Conservation (phyloP, 2,329 filamentous ascomycete species). For the Ascosphaera pollenicola region DNA sequence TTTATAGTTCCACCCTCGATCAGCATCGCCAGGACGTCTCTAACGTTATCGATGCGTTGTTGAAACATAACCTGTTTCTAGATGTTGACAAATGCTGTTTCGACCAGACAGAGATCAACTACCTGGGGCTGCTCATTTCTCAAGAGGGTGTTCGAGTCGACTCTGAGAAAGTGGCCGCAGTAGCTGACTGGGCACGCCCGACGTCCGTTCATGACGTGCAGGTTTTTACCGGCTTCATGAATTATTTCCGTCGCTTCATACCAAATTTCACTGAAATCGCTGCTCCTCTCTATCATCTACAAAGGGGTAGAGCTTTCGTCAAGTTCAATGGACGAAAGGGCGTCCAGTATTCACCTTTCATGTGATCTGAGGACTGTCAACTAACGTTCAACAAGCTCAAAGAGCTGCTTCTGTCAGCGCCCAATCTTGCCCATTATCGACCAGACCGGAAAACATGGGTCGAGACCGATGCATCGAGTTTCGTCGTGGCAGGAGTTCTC, state of each 20-base stretch:
- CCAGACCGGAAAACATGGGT: conserved; percentile 4
- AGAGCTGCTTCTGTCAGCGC: conserved; percentile 5
- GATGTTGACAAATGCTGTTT: too few relatives aligned
- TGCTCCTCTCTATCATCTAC: too few relatives aligned
- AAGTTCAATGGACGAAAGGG: too few relatives aligned
- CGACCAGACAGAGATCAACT: conserved; percentile 6
- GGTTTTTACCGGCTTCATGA: conserved; percentile 13
- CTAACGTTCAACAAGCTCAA: conserved; percentile 4
- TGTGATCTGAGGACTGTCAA: neutral
- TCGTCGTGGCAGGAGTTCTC: conserved; percentile 3
- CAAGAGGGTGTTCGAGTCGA: conserved; percentile 6
- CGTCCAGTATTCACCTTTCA: neutral
- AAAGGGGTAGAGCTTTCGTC: too few relatives aligned
- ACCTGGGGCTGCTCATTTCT: conserved; percentile 5
- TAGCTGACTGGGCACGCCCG: conserved; percentile 8
- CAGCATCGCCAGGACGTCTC: conserved; percentile 3
- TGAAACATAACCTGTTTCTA: conserved; percentile 2
- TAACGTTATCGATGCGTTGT: conserved; percentile 1
- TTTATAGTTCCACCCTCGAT: conserved; percentile 1
- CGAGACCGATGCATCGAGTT: conserved; percentile 9
- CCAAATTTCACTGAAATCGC: conserved; percentile 3
- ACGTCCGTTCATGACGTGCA: conserved; percentile 7
- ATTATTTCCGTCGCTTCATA: conserved; percentile 15
- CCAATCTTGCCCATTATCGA: conserved; percentile 7
- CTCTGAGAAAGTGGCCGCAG: conserved; percentile 4